These are phyloP conservation scores for Basidiobolus heterosporus DNA, from an alignment of 371 early-diverging fungal species.

Conservation along the genomic window DNA sequence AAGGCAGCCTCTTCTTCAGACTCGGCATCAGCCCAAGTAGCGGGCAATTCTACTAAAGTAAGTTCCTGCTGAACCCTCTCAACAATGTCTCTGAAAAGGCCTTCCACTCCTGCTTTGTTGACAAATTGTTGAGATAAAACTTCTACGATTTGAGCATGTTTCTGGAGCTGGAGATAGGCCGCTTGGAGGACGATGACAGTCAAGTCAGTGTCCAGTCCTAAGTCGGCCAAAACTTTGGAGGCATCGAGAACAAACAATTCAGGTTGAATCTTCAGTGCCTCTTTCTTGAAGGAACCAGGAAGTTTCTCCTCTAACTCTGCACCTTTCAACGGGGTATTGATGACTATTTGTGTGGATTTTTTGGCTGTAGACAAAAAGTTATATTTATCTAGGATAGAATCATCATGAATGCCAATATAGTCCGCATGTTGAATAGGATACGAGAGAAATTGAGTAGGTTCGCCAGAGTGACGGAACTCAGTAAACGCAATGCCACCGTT, in stretches of 20 bases:
- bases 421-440: conserved; percentile 25
- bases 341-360: conserved; percentile 32
- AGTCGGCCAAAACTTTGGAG: conserved; percentile 37
- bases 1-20: conserved; percentile 25
- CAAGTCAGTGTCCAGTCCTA: conserved; percentile 31
- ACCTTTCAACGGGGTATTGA: conserved; percentile 50
- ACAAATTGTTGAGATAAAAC: too few species aligned
- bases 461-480: conserved; percentile 28
- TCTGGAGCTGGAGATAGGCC: conserved; percentile 27
- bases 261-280: conserved; percentile 33
- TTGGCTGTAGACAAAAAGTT: conserved; percentile 37
- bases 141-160: neutral
- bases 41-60: neutral
- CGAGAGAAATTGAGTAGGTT: conserved; percentile 11
- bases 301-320: conserved; percentile 51
- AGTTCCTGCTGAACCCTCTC: conserved; percentile 10
- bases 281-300: conserved; percentile 43
- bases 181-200: conserved; percentile 34
- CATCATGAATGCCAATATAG: conserved; percentile 49
- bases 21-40: conserved; percentile 4
- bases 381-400: conserved; percentile 33
- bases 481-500: conserved; percentile 37
- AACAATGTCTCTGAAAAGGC: neutral
- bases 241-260: conserved; percentile 45
- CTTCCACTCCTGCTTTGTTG: too few species aligned